Base-by-base conservation (phyloP, 306 rosid genomes). In the Trifolium subterraneum region DNA sequence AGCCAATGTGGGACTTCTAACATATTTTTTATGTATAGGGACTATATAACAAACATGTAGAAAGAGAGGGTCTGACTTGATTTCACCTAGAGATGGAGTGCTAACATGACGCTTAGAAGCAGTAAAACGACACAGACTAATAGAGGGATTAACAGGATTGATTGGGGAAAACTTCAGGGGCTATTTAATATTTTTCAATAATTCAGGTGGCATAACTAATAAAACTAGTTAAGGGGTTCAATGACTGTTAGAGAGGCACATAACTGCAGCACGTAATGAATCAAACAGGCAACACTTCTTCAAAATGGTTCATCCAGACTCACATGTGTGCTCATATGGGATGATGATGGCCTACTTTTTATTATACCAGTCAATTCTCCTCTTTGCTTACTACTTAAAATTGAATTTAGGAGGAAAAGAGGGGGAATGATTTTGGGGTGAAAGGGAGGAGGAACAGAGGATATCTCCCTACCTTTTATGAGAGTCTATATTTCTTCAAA, bases 231-330 rank as follows among this genome's bases (percentile, higher is more conserved):
- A 36, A 36, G 38, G 1, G 38, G 38, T 35, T 35, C 4, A 35
- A 35, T 35, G 38, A 35, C 38, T 35, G 7, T 35, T 35, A 4
- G 38, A 35, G 7, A 35, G 38, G 38, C 38, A 35, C 38, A 35
- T 35, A 35, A 35, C 38, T 36, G 10, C 41, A 36, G 9, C 41
- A 36, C 9, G 7, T 7, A 36, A 36, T 36, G 7, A 36, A 36
- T 36, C 41, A 36, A 36, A 48, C 61, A 39, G 20, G 8, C 11
- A 23, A 47, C 23, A 63, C 10, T 20, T 42, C 10, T 16, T 45
- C 45, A 13, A 63, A 52, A 70, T 51, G 60, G 7, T 42, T 38
- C 56, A 66, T 68, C 64, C 76, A 10, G 41, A 33, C 55, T 78
- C 59, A 11, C 14, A 80, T 36, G 39, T 47, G 8, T 48, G 64